Base-by-base conservation (phyloP, 179 eudicot genomes). In the Camellia oleifera region DNA sequence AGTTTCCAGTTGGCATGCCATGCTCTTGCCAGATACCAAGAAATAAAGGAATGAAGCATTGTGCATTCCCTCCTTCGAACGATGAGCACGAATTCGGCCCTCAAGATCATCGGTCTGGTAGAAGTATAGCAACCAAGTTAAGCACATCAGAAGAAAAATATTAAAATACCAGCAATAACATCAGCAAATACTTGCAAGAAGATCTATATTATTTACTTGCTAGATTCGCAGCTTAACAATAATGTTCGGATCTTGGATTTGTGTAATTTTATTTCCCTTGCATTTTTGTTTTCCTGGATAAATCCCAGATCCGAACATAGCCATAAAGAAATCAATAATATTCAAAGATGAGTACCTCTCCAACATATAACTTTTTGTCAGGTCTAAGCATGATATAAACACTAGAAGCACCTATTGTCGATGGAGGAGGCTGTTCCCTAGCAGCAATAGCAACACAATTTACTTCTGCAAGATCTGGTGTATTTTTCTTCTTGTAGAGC, bases 401-500 rank as follows among this genome's bases (percentile, higher is more conserved):
- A 80, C 96, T 89, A 81, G 99, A 92, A 81, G 92, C 90, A 81
- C 98, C 99, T 66, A 94, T 86, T 46, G 98, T 85, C 69, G 96
- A 92, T 53, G 99, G 99, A 78, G 98, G 99, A 11, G 99, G 98
- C 80, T 91, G 94, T 83, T 96, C 91, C 87, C 89, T 85, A 42
- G 96, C 91, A 79, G 86, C 88, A 83, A 96, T 81, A 42, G 76
- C 69, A 48, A 88, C 89, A 80, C 86, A 96, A 63, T 81, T 91
- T 10, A 90, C 76, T 65, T 83, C 88, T 0, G 85, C 78, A 75
- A 80, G 77, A 58, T 83, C 89, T 53, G 85, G 75, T 10, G 50
- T 26, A 81, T 83, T 70, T 73, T 81, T 68, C 65, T 62, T 76
- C 82, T 83, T 86, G 86, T 74, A 75, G 77, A 90, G 80, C 81